A percentile compares a stretch with the other conserved stretches of the same genome.
Evolutionary conservation across 2,329 filamentous ascomycete species (phyloP).

Genomic region (Exophiala spinifera): DNA sequence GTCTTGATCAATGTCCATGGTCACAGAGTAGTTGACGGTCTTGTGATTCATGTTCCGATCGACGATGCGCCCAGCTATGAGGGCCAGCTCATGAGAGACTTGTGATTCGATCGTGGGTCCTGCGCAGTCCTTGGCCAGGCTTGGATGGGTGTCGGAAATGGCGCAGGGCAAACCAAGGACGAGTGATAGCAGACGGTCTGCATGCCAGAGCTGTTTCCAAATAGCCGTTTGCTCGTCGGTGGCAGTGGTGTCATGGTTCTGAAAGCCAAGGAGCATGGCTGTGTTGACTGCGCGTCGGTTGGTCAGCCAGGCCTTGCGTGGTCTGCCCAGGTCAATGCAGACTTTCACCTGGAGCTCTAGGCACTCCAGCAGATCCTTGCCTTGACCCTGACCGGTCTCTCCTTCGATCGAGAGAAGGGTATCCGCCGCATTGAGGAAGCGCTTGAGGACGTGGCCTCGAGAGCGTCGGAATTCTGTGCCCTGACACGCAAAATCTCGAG

Average conservation of each 20-base stretch:
- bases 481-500: not conserved
- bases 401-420: not conserved
- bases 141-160: not conserved
- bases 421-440: not conserved
- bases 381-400: not conserved
- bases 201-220: not conserved
- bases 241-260: not conserved
- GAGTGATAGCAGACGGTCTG: not conserved
- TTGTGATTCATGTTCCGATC: not conserved
- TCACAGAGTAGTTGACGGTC: not conserved
- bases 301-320: constrained; percentile 1
- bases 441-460: not conserved
- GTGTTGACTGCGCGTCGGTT: not conserved
- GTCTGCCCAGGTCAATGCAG: not conserved
- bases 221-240: not conserved
- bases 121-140: not conserved
- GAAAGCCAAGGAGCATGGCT: not conserved
- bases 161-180: not conserved
- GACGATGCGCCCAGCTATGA: not conserved
- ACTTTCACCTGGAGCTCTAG: not conserved
- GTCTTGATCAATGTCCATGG: not conserved
- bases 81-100: not conserved
- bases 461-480: not conserved
- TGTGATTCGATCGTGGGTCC: not conserved
- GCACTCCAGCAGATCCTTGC: not conserved